These are phyloP conservation scores for Aureobasidium namibiae DNA, from an alignment of 2,329 filamentous ascomycete genomes.

Conservation along the genomic window DNA sequence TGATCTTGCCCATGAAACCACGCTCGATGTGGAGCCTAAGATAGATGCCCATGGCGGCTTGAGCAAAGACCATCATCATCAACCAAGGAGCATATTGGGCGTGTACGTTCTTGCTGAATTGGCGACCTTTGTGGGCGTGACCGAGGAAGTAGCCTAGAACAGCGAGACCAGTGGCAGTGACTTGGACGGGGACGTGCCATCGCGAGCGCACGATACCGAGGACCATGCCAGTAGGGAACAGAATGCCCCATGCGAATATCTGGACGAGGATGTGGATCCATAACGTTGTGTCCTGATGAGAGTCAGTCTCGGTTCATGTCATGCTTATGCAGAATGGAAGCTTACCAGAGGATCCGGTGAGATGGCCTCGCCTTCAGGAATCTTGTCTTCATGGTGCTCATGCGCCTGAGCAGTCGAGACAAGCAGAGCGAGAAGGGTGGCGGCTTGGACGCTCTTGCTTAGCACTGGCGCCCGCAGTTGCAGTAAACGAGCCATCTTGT, in stretches of 20 bases:
- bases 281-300: conserved; percentile 63
- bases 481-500: background rate
- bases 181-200: conserved; percentile 90
- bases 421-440: conserved; percentile 12
- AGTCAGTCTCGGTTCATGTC: background rate
- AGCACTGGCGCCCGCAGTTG: background rate
- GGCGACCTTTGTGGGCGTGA: conserved; percentile 79
- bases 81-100: conserved; percentile 69
- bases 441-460: background rate
- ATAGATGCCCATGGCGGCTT: conserved; percentile 76
- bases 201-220: conserved; percentile 80
- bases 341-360: conserved; percentile 67
- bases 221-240: conserved; percentile 94
- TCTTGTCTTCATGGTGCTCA: conserved; percentile 47
- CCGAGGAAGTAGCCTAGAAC: conserved; percentile 84
- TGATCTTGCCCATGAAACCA: conserved; percentile 71
- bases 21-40: conserved; percentile 81
- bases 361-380: conserved; percentile 61
- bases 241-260: conserved; percentile 77
- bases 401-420: conserved; percentile 31
- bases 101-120: conserved; percentile 78
- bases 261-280: conserved; percentile 93
- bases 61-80: conserved; percentile 68
- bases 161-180: conserved; percentile 64
- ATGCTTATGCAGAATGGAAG: background rate